A percentile compares a stretch with the other conserved stretches of the same genome.
phyloP scores from a whole-genome alignment of 169 alveolate genomes.

The Plasmodium coatneyi region DNA sequence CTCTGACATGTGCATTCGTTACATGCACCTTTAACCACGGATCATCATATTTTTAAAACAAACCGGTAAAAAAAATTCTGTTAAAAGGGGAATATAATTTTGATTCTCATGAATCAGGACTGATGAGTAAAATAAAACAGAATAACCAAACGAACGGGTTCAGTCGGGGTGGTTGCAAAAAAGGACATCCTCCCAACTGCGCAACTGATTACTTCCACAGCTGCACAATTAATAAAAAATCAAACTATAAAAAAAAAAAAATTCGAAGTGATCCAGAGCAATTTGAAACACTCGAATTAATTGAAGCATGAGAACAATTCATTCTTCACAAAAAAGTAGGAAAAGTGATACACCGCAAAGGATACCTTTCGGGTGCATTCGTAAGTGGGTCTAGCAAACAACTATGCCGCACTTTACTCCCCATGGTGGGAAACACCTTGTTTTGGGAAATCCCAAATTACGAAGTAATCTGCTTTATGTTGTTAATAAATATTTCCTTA shows the following conservation, averaged over 20 bases:
- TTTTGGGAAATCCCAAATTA: not conserved
- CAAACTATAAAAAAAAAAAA: not conserved
- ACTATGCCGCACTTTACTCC: not conserved
- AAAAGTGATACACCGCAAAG: not conserved
- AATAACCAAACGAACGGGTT: not conserved
- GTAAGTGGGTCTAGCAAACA: not conserved
- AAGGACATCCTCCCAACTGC: not conserved
- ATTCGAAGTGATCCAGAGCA: not conserved
- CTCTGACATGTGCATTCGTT: not conserved
- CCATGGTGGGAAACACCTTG: not conserved
- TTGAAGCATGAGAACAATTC: not conserved
- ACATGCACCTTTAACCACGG: not conserved
- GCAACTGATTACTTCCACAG: not conserved
- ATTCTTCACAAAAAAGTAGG: not conserved
- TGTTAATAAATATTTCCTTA: constrained; percentile 71
- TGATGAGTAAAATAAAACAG: not conserved
- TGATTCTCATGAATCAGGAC: not conserved
- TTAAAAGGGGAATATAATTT: not conserved
- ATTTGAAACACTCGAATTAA: not conserved
- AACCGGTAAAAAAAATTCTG: not conserved
- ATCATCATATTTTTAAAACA: not conserved
- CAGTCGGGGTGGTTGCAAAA: not conserved
- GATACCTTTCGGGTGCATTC: not conserved
- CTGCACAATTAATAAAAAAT: not conserved
- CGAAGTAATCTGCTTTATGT: constrained; percentile 60